Conservation (phyloP, 1,139 yeast genomes). For the Kodamaea sp. region DNA sequence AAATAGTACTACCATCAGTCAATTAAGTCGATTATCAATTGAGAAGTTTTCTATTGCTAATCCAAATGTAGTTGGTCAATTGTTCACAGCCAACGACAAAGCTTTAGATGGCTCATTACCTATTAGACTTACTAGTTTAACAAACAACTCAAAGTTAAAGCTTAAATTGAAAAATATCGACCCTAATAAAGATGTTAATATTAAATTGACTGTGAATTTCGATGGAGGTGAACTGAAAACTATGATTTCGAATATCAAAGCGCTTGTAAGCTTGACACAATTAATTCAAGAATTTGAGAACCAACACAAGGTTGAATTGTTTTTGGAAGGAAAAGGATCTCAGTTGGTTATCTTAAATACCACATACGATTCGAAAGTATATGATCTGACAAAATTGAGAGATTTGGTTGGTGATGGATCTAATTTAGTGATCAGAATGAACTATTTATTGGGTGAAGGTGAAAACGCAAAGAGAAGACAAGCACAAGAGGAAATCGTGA, state of each 20-base stretch:
- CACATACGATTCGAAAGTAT: conserved; percentile 7
- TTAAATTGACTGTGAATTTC: conserved; percentile 11
- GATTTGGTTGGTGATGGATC: conserved; percentile 14
- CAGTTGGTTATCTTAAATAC: conserved; percentile 12
- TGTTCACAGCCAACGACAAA: conserved; percentile 26
- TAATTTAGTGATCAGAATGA: conserved; percentile 22
- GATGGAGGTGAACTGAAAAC: conserved; percentile 7
- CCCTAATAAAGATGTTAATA: conserved; percentile 6
- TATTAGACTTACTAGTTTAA: conserved; percentile 30
- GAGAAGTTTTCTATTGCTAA: conserved; percentile 24
- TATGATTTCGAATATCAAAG: conserved; percentile 9
- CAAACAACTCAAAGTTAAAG: conserved; percentile 31
- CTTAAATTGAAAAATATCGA: conserved; percentile 16
- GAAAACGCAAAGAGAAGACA: conserved; percentile 8
- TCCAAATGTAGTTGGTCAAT: conserved; percentile 22
- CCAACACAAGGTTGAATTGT: conserved; percentile 7
- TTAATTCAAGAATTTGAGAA: conserved; percentile 9
- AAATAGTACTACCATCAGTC: conserved; percentile 27
- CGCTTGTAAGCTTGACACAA: conserved; percentile 6
- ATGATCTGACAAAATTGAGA: conserved; percentile 8
- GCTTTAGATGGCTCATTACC: conserved; percentile 32
- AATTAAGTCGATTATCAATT: conserved; percentile 24
- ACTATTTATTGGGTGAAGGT: conserved; percentile 12
- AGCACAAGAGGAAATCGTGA: conserved; percentile 22
- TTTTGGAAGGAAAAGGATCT: conserved; percentile 4